phyloP scores from a whole-genome alignment of 768 basidiomycete species.

The Tylopilus sp. region DNA sequence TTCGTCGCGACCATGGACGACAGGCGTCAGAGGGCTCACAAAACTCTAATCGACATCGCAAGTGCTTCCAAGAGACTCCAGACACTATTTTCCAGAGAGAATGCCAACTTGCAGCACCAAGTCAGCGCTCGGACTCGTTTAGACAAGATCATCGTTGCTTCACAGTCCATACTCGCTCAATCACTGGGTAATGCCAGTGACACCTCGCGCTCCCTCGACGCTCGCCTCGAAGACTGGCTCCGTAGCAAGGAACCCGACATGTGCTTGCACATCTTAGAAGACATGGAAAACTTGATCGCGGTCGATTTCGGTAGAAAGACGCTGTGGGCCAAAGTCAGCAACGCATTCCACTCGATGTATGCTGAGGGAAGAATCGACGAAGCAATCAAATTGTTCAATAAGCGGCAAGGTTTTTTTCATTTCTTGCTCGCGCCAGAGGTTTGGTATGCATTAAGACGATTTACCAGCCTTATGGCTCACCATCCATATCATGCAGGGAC shows the following conservation, averaged over 20 bases:
- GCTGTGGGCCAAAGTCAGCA: not conserved
- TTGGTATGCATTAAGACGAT: not conserved
- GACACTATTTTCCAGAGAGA: not conserved
- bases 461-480: not conserved
- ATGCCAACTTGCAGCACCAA: not conserved
- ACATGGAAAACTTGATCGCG: not conserved
- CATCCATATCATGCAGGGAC: not conserved
- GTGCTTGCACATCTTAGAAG: constrained; percentile 3
- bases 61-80: not conserved
- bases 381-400: constrained; percentile 2
- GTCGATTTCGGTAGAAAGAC: not conserved
- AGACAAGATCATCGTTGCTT: not conserved
- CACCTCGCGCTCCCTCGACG: not conserved
- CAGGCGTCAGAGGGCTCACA: not conserved
- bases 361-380: not conserved
- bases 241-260: constrained; percentile 2
- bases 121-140: not conserved
- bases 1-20: not conserved
- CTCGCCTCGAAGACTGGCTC: constrained; percentile 2
- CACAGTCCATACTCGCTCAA: not conserved
- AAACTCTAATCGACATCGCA: not conserved
- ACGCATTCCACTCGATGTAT: not conserved
- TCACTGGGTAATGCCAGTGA: not conserved
- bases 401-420: not conserved
- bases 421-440: not conserved